Percentiles rank a stretch among this genome's conserved stretches.
phyloP scores from a whole-genome alignment of 495 filamentous ascomycete species.

The Aspergillus conjunctus region DNA sequence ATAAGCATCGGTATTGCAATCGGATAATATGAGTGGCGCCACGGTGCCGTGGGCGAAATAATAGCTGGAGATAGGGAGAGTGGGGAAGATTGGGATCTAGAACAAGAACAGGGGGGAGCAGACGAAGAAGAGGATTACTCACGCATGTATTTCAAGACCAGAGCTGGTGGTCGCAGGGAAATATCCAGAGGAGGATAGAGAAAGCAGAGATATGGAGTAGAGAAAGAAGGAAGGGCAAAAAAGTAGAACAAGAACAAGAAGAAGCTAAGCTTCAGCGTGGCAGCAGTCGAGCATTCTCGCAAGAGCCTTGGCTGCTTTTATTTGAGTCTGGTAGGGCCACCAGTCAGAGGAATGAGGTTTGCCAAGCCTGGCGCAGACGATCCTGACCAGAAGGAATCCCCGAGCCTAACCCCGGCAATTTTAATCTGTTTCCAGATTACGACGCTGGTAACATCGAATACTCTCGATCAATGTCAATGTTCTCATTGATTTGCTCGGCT shows the following conservation, averaged over 20 bases:
- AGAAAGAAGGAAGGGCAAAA: constrained; percentile 5
- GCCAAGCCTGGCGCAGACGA: constrained; percentile 16
- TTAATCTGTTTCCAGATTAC: not conserved
- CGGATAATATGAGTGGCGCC: not conserved
- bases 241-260: constrained; percentile 19
- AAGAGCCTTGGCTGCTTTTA: constrained; percentile 11
- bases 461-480: not conserved
- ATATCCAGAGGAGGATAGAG: constrained; percentile 6
- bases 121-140: constrained; percentile 21
- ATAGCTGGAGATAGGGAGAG: constrained; percentile 1
- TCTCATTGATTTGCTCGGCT: not conserved
- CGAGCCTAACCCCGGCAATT: not conserved
- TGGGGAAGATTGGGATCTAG: constrained; percentile 7
- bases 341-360: constrained; percentile 18
- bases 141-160: constrained; percentile 49
- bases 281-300: constrained; percentile 4
- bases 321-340: not conserved
- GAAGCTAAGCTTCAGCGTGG: constrained; percentile 17
- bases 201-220: not conserved
- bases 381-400: not conserved
- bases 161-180: constrained; percentile 13
- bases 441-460: not conserved
- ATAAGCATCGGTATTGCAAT: constrained; percentile 24
- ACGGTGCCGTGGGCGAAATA: not conserved
- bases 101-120: not conserved